phyloP scores from a whole-genome alignment of 345 rosid species.

The Schrenkiella parvula region DNA sequence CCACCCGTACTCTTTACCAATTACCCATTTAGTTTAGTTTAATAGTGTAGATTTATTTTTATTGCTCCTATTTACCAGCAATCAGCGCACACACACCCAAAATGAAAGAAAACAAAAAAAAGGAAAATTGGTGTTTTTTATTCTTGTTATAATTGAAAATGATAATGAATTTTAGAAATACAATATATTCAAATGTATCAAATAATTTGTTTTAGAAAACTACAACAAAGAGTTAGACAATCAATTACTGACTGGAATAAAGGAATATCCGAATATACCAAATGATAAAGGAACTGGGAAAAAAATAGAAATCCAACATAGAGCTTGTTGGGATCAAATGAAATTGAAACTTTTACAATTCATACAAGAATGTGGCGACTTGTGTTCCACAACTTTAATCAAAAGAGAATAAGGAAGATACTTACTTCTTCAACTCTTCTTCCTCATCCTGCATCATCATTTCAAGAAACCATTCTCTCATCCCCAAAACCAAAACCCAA shows the following conservation, averaged over 20 bases:
- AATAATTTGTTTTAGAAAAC: no score
- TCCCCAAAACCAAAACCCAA: background rate
- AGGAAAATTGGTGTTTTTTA: no score
- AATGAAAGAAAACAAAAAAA: no score
- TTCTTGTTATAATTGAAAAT: no score
- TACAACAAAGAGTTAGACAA: background rate
- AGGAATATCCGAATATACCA: conserved; percentile 8
- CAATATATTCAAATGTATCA: no score
- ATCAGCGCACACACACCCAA: no score
- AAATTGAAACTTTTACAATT: background rate
- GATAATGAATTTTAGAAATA: no score
- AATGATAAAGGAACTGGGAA: background rate
- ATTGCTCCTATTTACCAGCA: no score
- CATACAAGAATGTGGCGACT: conserved; percentile 4
- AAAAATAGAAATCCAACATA: background rate
- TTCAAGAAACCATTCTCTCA: background rate
- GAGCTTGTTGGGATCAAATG: background rate
- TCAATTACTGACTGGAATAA: background rate
- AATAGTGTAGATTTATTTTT: no score
- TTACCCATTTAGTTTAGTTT: no score
- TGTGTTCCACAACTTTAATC: conserved; percentile 10
- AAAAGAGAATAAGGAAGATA: conserved; percentile 1
- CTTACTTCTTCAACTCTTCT: background rate
- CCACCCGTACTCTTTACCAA: no score
- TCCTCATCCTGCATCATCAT: conserved; percentile 15